Percentiles rank a stretch among this genome's conserved stretches.
phyloP scores from a whole-genome alignment of 2,329 filamentous ascomycete species.

The Thelonectria blattea region DNA sequence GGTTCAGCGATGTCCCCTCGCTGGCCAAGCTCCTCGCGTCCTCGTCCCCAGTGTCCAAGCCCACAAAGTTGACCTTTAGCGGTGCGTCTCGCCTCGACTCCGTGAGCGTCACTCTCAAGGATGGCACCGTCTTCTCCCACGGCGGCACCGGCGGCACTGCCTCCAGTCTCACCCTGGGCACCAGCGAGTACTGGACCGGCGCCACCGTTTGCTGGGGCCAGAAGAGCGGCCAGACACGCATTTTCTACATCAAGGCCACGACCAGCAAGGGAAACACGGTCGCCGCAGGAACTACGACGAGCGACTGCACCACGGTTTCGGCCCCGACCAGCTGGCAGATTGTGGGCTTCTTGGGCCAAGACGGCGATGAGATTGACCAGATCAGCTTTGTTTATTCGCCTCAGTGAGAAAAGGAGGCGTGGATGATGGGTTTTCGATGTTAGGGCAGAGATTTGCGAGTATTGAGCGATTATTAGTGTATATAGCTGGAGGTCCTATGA shows the following conservation, averaged over 20 bases:
- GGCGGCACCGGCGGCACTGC: slow-evolving; percentile 8
- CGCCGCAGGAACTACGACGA: not conserved
- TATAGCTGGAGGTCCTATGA: too few species aligned
- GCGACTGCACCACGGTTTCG: slow-evolving; percentile 2
- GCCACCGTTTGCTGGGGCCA: slow-evolving; percentile 14
- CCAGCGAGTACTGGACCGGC: slow-evolving; percentile 10
- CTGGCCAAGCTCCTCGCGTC: not conserved
- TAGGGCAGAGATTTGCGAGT: too few species aligned
- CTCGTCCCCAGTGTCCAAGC: not conserved
- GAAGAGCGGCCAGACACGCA: slow-evolving; percentile 2
- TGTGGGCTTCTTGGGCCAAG: slow-evolving; percentile 13
- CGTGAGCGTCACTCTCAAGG: not conserved
- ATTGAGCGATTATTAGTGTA: too few species aligned
- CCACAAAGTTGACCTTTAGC: slow-evolving; percentile 2
- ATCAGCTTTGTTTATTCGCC: slow-evolving; percentile 9
- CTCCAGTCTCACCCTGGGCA: not conserved
- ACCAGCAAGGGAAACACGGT: slow-evolving; percentile 10
- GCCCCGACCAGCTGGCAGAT: slow-evolving; percentile 16
- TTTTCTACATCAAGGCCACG: slow-evolving; percentile 11
- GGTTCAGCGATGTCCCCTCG: slow-evolving; percentile 10
- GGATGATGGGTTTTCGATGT: too few species aligned
- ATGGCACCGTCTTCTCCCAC: slow-evolving; percentile 6
- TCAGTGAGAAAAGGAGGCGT: not conserved
- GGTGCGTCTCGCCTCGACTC: slow-evolving; percentile 8
- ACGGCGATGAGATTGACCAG: slow-evolving; percentile 13